phyloP scores from a whole-genome alignment of 2,329 filamentous ascomycete species.

The Elsinoe perseae region DNA sequence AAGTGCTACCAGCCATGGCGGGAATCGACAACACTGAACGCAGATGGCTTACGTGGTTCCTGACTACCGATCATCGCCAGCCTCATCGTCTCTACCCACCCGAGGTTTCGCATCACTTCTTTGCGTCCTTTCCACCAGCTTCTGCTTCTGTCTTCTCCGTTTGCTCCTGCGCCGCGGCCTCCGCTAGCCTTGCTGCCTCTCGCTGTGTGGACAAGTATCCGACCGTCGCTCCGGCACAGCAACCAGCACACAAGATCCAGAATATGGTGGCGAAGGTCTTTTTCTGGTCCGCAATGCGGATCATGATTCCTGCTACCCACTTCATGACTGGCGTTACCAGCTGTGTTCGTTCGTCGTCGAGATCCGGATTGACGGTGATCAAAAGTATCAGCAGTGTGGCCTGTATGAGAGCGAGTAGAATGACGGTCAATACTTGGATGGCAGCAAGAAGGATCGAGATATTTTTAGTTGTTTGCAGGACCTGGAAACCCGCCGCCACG shows the following conservation, averaged over 20 bases:
- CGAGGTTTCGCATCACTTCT: neutral
- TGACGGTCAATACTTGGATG: constrained; percentile 41
- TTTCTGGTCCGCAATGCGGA: neutral
- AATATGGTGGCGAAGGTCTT: constrained; percentile 3
- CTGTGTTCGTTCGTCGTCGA: constrained; percentile 35
- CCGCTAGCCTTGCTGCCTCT: constrained; percentile 1
- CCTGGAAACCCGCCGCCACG: constrained; percentile 42
- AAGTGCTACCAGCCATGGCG: no score
- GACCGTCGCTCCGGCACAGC: neutral
- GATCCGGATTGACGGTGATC: constrained; percentile 42
- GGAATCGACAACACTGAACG: no score
- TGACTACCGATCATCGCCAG: no score
- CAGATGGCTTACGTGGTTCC: no score
- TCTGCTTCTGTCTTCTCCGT: neutral
- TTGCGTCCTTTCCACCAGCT: neutral
- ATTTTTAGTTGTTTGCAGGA: constrained; percentile 44
- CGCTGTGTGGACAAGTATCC: neutral
- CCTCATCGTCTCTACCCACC: neutral
- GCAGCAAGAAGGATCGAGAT: constrained; percentile 42
- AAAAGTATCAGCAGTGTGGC: constrained; percentile 34
- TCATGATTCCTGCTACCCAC: constrained; percentile 24
- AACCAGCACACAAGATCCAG: constrained; percentile 7
- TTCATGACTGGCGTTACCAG: constrained; percentile 36
- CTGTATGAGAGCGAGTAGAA: constrained; percentile 37
- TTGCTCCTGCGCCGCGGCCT: constrained; percentile 7